Percentiles rank a stretch among this genome's conserved stretches.
Evolutionary conservation across 2,329 filamentous ascomycete species (phyloP).

Genomic region (Neobulgaria alba): DNA sequence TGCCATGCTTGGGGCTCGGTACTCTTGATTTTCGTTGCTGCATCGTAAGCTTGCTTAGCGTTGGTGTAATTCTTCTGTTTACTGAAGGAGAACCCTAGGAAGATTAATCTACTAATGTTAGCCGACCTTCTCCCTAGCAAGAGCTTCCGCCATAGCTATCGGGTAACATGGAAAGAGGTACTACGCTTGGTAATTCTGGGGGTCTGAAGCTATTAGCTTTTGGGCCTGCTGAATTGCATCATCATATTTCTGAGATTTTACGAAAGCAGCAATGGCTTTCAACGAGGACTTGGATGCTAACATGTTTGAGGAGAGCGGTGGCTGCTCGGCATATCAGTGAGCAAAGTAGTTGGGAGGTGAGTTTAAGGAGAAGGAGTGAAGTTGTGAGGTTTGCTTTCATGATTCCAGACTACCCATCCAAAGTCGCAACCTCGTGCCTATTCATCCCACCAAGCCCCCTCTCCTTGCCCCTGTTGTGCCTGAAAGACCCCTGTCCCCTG

Average conservation of each 20-base stretch:
- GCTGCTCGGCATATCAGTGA: slow-evolving; percentile 13
- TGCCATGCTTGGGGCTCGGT: slow-evolving; percentile 83
- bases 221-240: slow-evolving; percentile 63
- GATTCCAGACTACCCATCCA: too few relatives aligned
- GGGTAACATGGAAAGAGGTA: too few relatives aligned
- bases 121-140: slow-evolving; percentile 1
- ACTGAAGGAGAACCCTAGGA: slow-evolving; percentile 77
- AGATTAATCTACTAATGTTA: slow-evolving; percentile 54
- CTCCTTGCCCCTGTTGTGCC: too few relatives aligned
- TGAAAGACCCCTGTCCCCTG: too few relatives aligned
- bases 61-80: slow-evolving; percentile 64
- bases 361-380: too few relatives aligned
- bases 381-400: too few relatives aligned
- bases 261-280: slow-evolving; percentile 70
- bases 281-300: slow-evolving; percentile 56
- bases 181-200: slow-evolving; percentile 74
- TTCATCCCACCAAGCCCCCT: too few relatives aligned
- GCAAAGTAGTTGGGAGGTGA: background rate
- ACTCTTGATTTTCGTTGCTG: slow-evolving; percentile 63
- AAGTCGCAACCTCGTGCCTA: too few relatives aligned
- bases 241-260: slow-evolving; percentile 72
- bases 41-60: slow-evolving; percentile 67
- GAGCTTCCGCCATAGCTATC: too few relatives aligned
- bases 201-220: slow-evolving; percentile 61
- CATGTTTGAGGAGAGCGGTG: slow-evolving; percentile 17